Base-by-base conservation (phyloP, 1,284 basidiomycete species). In the Ganoderma sp. region DNA sequence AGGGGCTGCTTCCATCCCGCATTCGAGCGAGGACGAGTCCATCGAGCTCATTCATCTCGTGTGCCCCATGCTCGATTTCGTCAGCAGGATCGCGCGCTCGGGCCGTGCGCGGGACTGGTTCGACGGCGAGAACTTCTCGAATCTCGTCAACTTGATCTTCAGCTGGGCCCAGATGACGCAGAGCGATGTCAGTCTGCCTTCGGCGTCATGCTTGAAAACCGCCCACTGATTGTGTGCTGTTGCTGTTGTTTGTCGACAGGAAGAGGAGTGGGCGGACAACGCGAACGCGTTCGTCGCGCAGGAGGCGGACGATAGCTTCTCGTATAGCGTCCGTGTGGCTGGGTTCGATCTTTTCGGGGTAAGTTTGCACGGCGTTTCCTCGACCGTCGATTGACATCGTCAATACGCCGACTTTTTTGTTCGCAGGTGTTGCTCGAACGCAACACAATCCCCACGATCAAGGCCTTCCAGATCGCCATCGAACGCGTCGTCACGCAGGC, bases 201-300 rank as follows among this genome's bases (percentile, higher is more conserved):
- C 15, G 19, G 15, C 48, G 43, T 41, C 43, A n/a, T 32, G 12
- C 15, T 22, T n/a, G 63, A 37, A 66, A 64, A 22, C 25, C 2
- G 19, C 12, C 32, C 32, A 32, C 32, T 32, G 32, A 32, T 32
- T 32, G 32, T 32, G 32, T 32, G 32, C 32, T 32, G 32, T 32
- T 32, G 32, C 32, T 32, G 32, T 32, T 5, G 32, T 32, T 32
- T 32, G 32, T 0, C 12, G 15, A 9, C 70, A 97, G 93, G 96
- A 97, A 78, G 95, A 97, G 62, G 92, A 90, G 50, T 99, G 97
- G 97, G 88, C 88, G 4, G 88, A 84, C 65, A 93, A 98, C 75
- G 89, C 94, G 1, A 97, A 98, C 73, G 90, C 92, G 2, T 99
- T 99, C 77, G 91, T 99, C 32, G 92, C 93, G 28, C 95, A 98